Percentiles rank a stretch among this genome's conserved stretches.
Conservation (phyloP, 2,329 filamentous ascomycete species). For the Colletotrichum tropicicola region DNA sequence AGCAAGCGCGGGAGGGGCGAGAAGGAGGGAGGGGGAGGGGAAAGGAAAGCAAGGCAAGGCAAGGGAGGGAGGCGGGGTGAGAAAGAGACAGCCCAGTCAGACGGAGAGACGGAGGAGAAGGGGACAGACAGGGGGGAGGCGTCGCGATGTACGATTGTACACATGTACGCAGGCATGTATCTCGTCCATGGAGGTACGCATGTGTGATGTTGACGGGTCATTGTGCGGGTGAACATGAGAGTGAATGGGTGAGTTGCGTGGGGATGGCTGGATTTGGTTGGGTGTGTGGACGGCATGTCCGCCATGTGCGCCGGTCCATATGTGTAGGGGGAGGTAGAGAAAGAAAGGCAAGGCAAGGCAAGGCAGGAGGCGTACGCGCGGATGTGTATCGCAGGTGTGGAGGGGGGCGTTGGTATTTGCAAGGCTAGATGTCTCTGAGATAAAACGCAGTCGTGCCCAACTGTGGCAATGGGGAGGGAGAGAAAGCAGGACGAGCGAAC, state of each 20-base stretch:
- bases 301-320: constrained; percentile 7
- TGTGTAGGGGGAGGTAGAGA: too few species aligned
- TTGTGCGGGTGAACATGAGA: neutral
- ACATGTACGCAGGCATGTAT: neutral
- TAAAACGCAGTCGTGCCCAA: neutral
- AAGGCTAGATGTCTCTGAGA: neutral
- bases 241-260: neutral
- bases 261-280: constrained; percentile 7
- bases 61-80: constrained; percentile 30
- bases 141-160: neutral
- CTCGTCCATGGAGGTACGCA: neutral
- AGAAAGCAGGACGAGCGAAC: too few species aligned
- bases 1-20: constrained; percentile 18
- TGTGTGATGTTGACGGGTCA: constrained; percentile 11
- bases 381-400: too few species aligned
- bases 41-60: constrained; percentile 23
- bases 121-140: neutral
- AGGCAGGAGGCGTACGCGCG: neutral
- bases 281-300: constrained; percentile 4
- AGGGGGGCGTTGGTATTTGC: neutral
- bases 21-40: constrained; percentile 31
- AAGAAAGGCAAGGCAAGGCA: neutral
- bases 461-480: too few species aligned
- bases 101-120: constrained; percentile 30
- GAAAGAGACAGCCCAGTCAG: constrained; percentile 9